Evolutionary conservation across 129 eudicot species (phyloP).

Genomic region (carrot (Daucus carota)): DH1_v3.0 NC_030384.2:29548001-29548500

Average conservation of each 20-base stretch:
- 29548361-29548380: background rate
- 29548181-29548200: background rate
- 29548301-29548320: background rate
- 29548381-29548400: background rate
- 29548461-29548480: background rate
- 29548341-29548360: background rate
- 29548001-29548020: background rate
- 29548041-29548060: background rate
- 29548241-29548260: background rate
- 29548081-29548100: background rate
- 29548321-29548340: background rate
- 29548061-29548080: background rate
- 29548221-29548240: background rate
- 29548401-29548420: no score
- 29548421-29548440: no score
- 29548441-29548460: constrained; percentile 1
- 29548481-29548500: background rate
- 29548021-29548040: background rate
- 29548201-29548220: background rate
- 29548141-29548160: background rate
- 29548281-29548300: background rate
- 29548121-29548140: background rate
- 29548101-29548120: background rate
- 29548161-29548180: background rate
- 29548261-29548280: background rate